Base-by-base conservation (phyloP, 2,329 filamentous ascomycete species). In the Fusarium mundagurra region DNA sequence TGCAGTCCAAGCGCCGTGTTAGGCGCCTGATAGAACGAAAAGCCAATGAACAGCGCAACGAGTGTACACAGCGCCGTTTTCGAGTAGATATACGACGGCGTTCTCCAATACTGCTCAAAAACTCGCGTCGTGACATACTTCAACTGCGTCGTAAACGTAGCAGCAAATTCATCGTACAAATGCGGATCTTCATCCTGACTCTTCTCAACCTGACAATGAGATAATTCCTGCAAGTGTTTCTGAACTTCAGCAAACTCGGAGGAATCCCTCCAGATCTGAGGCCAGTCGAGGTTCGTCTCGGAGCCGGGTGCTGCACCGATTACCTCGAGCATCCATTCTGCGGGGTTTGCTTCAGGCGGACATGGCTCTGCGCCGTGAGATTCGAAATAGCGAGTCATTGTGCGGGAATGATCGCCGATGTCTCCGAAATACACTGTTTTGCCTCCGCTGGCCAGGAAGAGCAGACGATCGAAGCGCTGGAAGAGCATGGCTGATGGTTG, bases 391-490 rank as follows among this genome's bases (percentile, higher is more conserved):
- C 82, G 82, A 6, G 87, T 85, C 74, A 92, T 81, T 3, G 82
- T 87, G 22, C 82, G 81, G 0, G 89, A 90, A 69, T 88, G 86
- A 1, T 87, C 76, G 3, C 90, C 90, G 31, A 92, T 87, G 2
- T 91, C 87, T 29, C 90, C 91, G 76, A 92, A 92, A 76, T 92
- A 92, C 5, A 92, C 89, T 0, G 89, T 92, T 76, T 85, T 88
- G 1, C 91, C 91, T 55, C 90, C 90, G 45, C 83, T 86, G 14
- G 88, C 88, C 12, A 92, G 85, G 79, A 92, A 89, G 1, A 92
- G 81, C 1, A 92, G 82, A 7, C 86, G 86, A 71, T 92, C 90
- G 62, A 92, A 87, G 43, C 85, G 82, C 53, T 85, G 81, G 69
- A 88, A 88, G 6, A 88, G 79, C 62, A 86, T 83, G 0, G 86